Evolutionary conservation across 2,329 filamentous ascomycete genomes (phyloP).

Genomic region (Penicillium hordei): DNA sequence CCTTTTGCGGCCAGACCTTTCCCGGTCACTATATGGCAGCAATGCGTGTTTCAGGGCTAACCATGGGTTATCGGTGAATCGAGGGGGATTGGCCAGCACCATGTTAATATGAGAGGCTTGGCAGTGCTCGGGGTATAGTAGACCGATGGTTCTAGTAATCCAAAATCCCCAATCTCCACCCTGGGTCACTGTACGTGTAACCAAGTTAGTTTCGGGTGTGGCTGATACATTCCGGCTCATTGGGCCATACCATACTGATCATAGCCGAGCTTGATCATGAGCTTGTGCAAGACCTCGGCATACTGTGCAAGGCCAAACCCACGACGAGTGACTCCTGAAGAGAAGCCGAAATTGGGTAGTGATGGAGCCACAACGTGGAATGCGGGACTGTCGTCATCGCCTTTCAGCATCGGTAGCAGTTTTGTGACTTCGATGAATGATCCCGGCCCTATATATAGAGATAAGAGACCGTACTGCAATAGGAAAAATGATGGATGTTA

Average conservation of each 20-base stretch:
- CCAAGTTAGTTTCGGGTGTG: neutral
- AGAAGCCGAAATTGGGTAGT: slow-evolving; percentile 58
- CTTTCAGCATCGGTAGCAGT: slow-evolving; percentile 47
- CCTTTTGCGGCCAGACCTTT: slow-evolving; percentile 18
- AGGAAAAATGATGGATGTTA: neutral
- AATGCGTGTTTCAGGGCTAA: slow-evolving; percentile 45
- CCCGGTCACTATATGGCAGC: slow-evolving; percentile 18
- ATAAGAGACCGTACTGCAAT: neutral
- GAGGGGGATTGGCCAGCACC: slow-evolving; percentile 50
- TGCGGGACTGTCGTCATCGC: slow-evolving; percentile 40
- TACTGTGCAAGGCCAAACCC: slow-evolving; percentile 63
- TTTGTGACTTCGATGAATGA: slow-evolving; percentile 59
- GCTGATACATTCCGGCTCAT: neutral
- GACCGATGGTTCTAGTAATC: slow-evolving; percentile 62
- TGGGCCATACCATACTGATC: slow-evolving; percentile 51
- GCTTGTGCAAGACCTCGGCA: slow-evolving; percentile 63
- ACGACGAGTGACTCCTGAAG: slow-evolving; percentile 39
- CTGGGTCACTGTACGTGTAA: slow-evolving; percentile 46
- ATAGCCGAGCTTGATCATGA: slow-evolving; percentile 70
- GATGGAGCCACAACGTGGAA: slow-evolving; percentile 57
- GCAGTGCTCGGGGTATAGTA: slow-evolving; percentile 58
- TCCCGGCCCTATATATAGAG: slow-evolving; percentile 53
- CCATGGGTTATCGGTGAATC: slow-evolving; percentile 53
- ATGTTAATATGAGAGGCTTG: slow-evolving; percentile 65
- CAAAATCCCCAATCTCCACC: slow-evolving; percentile 70